A percentile compares a stretch with the other conserved stretches of the same genome.
phyloP scores from a whole-genome alignment of 2,329 filamentous ascomycete genomes.

The Zalaria obscura region DNA sequence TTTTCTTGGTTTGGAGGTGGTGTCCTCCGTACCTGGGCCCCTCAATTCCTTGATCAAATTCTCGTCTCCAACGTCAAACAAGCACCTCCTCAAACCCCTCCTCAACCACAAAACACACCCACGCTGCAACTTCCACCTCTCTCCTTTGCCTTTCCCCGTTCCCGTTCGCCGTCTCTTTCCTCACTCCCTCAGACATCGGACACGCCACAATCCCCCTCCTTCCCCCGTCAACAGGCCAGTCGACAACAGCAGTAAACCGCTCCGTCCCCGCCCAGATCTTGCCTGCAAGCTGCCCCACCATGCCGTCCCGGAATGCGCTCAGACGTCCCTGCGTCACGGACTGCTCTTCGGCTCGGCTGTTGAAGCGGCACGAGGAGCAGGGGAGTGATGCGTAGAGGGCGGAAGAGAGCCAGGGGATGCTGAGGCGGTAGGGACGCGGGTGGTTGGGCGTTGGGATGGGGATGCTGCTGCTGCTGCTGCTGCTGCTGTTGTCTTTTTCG shows the following conservation, averaged over 20 bases:
- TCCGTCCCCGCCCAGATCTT: not conserved
- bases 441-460: not conserved
- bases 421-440: not conserved
- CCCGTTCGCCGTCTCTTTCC: not conserved
- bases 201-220: not conserved
- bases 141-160: not conserved
- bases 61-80: not conserved
- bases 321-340: too few species aligned
- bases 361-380: not conserved
- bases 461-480: constrained; percentile 1
- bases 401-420: not conserved
- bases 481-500: constrained; percentile 1
- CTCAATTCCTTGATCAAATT: too few species aligned
- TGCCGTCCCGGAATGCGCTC: not conserved
- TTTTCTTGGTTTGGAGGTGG: too few species aligned
- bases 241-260: not conserved
- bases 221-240: not conserved
- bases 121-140: not conserved
- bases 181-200: not conserved
- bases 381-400: not conserved
- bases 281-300: not conserved
- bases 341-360: not conserved
- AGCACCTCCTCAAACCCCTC: not conserved
- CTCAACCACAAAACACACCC: not conserved
- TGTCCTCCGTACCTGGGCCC: too few species aligned